Evolutionary conservation across 2,329 filamentous ascomycete species (phyloP).

Genomic region (Achaetomium macrosporum): DNA sequence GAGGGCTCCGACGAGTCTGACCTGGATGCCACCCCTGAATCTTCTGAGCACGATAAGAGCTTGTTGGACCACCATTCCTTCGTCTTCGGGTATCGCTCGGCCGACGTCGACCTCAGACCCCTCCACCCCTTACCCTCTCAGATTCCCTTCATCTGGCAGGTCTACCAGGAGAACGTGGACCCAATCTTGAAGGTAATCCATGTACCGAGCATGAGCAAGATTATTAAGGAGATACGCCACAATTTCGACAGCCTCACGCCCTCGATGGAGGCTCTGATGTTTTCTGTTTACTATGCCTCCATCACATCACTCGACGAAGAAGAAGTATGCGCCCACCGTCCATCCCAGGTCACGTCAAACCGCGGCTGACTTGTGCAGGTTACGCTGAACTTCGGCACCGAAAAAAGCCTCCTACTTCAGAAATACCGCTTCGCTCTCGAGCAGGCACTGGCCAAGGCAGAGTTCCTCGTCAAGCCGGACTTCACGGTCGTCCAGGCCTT

Average conservation of each 20-base stretch:
- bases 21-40: slow-evolving; percentile 50
- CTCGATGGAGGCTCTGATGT: slow-evolving; percentile 56
- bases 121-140: slow-evolving; percentile 62
- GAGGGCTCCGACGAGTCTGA: slow-evolving; percentile 55
- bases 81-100: slow-evolving; percentile 66
- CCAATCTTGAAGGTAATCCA: slow-evolving; percentile 67
- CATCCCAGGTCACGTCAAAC: neutral
- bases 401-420: slow-evolving; percentile 41
- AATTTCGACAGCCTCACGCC: slow-evolving; percentile 53
- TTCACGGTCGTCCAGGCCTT: slow-evolving; percentile 57
- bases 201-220: slow-evolving; percentile 57
- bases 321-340: slow-evolving; percentile 41
- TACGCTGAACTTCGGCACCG: slow-evolving; percentile 42
- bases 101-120: slow-evolving; percentile 58
- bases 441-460: slow-evolving; percentile 54
- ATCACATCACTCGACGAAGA: slow-evolving; percentile 55
- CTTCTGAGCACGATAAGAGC: slow-evolving; percentile 33
- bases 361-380: slow-evolving; percentile 35
- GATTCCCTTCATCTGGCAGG: slow-evolving; percentile 62
- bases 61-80: slow-evolving; percentile 61
- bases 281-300: slow-evolving; percentile 55
- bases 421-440: slow-evolving; percentile 51
- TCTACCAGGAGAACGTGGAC: slow-evolving; percentile 69
- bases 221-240: slow-evolving; percentile 55
- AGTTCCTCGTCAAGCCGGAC: slow-evolving; percentile 55